Evolutionary conservation across 2,329 filamentous ascomycete species (phyloP).

Genomic region (Stemphylium lycopersici): DNA sequence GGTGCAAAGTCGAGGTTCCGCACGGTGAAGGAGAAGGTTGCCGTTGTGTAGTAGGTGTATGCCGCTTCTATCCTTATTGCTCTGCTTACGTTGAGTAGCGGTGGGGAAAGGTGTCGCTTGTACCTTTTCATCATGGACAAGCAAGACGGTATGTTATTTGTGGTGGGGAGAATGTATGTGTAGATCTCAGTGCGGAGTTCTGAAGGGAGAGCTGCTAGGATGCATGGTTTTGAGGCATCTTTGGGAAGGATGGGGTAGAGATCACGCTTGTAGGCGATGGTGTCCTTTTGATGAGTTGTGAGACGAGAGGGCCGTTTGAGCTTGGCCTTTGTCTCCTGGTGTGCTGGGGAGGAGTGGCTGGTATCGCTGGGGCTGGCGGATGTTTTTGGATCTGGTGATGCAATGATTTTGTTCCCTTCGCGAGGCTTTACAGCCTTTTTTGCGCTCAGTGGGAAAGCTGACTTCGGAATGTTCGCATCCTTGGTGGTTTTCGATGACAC

Average conservation of each 20-base stretch:
- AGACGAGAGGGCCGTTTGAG: conserved; percentile 12
- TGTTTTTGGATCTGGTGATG: neutral
- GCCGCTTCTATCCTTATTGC: conserved; percentile 38
- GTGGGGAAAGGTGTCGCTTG: neutral
- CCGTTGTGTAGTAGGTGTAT: conserved; percentile 32
- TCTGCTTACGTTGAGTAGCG: conserved; percentile 29
- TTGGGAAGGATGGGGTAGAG: conserved; percentile 5
- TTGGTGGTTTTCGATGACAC: neutral
- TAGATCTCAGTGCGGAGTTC: conserved; percentile 14
- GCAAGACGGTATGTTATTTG: neutral
- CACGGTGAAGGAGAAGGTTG: conserved; percentile 23
- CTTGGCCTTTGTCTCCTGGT: neutral
- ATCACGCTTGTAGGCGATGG: conserved; percentile 5
- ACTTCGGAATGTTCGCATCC: neutral
- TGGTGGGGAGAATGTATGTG: conserved; percentile 12
- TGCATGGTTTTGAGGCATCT: conserved; percentile 5
- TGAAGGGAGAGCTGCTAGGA: conserved; percentile 4
- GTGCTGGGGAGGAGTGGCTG: neutral
- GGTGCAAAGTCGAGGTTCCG: conserved; percentile 25
- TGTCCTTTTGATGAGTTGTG: conserved; percentile 4
- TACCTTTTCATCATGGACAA: neutral
- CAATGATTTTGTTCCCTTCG: neutral
- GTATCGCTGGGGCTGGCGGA: neutral
- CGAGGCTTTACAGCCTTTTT: neutral
- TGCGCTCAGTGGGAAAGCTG: neutral